Evolutionary conservation across 1,284 basidiomycete genomes (phyloP), one percentile per base, ranked within the genome.

Genomic region (Cutaneotrichosporon spelunceum): DNA sequence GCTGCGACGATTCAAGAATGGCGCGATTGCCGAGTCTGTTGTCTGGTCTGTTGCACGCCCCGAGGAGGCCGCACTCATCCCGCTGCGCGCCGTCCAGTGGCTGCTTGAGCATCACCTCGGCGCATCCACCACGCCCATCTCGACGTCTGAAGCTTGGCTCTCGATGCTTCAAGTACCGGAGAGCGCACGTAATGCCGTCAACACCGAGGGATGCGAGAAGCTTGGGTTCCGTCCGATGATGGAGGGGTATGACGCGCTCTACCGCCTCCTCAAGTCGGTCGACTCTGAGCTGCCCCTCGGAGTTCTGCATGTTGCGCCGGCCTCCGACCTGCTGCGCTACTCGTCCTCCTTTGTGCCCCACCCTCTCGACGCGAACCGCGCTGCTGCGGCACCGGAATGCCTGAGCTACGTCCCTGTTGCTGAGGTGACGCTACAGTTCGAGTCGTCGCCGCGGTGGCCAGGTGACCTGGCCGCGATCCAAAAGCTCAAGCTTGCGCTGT

Each of bases 1-100:
- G 75, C 81, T 98, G 23, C 85, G 96, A n/a, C 86, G 95, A 21
- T 99, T 99, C 83, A 94, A 97, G 76, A 94, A 99, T 72, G 95
- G 95, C 0, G 84, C 88, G 6, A 98, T 99, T 65, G 77, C 86
- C 8, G 92, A 98, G 77, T 93, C 90, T 72, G 92, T 99, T 14
- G 93, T 98, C 0, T 99, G 96, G 96, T 78, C 82, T 23, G 70
- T 80, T 1, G 53, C 71, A 4, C 68, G 78, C n/a, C 77, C 76
- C 0, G 90, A 92, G 64, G 91, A 93, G 66, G 87, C 90, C 9
- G 83, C 86, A 2, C 84, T 87, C 56, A 87, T 99, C 44, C 92
- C 93, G 0, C 80, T 83, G 9, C 83, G 85, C 73, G 86, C 98
- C 67, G 84, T 93, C 14, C 78, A 82, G 27, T 87, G 93, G 76